phyloP scores from a whole-genome alignment of 305 asterid species.

The Rubia balearica region DNA sequence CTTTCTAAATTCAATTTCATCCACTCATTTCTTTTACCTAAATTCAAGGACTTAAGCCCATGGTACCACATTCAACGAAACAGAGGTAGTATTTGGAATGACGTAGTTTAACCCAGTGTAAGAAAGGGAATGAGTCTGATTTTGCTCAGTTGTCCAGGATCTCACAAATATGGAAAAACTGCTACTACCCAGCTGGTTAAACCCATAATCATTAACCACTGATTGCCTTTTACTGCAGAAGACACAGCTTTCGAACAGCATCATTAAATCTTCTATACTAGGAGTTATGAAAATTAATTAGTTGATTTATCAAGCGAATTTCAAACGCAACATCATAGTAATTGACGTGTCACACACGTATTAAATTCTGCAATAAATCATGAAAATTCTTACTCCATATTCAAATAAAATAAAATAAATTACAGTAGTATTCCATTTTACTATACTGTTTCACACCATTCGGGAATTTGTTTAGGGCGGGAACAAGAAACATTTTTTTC shows the following conservation, averaged over 20 bases:
- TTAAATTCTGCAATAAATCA: background rate
- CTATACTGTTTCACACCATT: background rate
- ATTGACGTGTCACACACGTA: slow-evolving; percentile 13
- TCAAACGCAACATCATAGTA: slow-evolving; percentile 8
- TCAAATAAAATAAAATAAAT: background rate
- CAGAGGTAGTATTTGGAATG: too few species aligned
- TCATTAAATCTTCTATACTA: background rate
- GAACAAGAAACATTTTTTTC: slow-evolving; percentile 9
- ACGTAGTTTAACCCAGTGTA: too few species aligned
- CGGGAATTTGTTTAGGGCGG: slow-evolving; percentile 21
- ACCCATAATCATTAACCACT: slow-evolving; percentile 7
- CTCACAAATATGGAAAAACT: background rate
- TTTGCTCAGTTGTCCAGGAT: too few species aligned
- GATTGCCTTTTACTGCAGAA: background rate
- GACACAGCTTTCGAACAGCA: slow-evolving; percentile 2
- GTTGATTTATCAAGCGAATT: background rate
- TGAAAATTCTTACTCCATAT: background rate
- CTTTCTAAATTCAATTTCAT: too few species aligned
- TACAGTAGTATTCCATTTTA: background rate
- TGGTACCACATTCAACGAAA: too few species aligned
- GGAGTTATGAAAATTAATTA: background rate
- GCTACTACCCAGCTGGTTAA: background rate
- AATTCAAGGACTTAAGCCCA: too few species aligned
- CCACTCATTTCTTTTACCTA: too few species aligned
- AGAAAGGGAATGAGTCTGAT: too few species aligned